These are phyloP conservation scores for Rhizopus sp. DNA, from an alignment of 371 early-diverging fungal species.

Conservation along the genomic window DNA sequence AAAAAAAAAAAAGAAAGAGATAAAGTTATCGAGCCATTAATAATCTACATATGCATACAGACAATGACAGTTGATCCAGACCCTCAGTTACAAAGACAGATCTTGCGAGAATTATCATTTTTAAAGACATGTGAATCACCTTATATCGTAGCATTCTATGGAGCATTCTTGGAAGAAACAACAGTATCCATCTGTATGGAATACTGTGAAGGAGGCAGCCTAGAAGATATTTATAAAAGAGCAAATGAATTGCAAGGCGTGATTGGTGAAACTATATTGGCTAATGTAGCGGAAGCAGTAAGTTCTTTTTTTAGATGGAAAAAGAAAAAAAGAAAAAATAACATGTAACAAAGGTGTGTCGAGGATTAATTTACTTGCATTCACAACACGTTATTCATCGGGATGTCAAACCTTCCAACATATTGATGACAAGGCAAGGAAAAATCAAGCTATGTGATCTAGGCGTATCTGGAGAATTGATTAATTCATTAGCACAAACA, in stretches of 20 bases:
- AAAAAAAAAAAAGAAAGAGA: neutral
- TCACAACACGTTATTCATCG: conserved; percentile 86
- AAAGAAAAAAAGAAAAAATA: conserved; percentile 5
- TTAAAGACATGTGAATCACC: conserved; percentile 86
- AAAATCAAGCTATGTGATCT: conserved; percentile 95
- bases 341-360: conserved; percentile 53
- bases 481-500: conserved; percentile 89
- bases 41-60: conserved; percentile 25
- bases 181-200: conserved; percentile 94
- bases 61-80: conserved; percentile 68
- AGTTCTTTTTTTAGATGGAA: conserved; percentile 2
- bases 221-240: conserved; percentile 78
- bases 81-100: conserved; percentile 75
- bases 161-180: conserved; percentile 87
- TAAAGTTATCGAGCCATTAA: neutral
- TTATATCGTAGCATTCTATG: conserved; percentile 92
- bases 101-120: conserved; percentile 87
- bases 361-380: conserved; percentile 78
- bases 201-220: conserved; percentile 84
- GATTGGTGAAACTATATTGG: conserved; percentile 81
- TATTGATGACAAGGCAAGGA: conserved; percentile 81
- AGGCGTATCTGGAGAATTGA: conserved; percentile 90
- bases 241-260: conserved; percentile 60
- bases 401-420: conserved; percentile 92
- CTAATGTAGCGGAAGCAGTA: conserved; percentile 77